These are phyloP conservation scores for Colletotrichum lini DNA, from an alignment of 2,329 filamentous ascomycete genomes.

Conservation along the genomic window DNA sequence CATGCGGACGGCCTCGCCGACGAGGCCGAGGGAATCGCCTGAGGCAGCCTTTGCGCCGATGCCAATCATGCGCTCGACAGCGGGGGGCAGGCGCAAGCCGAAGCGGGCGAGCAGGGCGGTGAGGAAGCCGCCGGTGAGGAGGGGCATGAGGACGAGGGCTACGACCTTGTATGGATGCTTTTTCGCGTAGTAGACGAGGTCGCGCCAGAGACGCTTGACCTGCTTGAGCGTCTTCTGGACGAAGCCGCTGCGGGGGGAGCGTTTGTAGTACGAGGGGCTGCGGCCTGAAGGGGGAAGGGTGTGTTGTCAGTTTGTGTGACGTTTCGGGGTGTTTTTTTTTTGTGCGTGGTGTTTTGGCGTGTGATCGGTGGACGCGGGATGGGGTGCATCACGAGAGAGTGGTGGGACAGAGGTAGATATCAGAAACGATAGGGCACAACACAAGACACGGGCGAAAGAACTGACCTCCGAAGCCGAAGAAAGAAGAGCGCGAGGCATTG, in stretches of 20 bases:
- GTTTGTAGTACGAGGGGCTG: slow-evolving; percentile 78
- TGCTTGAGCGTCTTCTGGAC: slow-evolving; percentile 80
- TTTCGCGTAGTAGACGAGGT: slow-evolving; percentile 86
- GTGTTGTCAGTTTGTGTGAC: background rate
- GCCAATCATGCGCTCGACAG: slow-evolving; percentile 72
- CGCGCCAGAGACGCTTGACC: slow-evolving; percentile 83
- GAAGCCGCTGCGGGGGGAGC: slow-evolving; percentile 86
- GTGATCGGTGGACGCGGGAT: too few relatives aligned
- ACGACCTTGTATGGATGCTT: slow-evolving; percentile 90
- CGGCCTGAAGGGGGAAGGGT: slow-evolving; percentile 54
- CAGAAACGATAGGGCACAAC: slow-evolving; percentile 30
- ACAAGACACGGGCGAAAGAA: slow-evolving; percentile 23
- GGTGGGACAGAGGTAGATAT: too few relatives aligned
- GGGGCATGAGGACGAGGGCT: slow-evolving; percentile 87
- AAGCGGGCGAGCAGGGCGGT: slow-evolving; percentile 83
- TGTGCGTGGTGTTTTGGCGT: too few relatives aligned
- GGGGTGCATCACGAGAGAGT: too few relatives aligned
- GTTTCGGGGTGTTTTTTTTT: background rate
- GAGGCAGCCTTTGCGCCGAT: slow-evolving; percentile 64
- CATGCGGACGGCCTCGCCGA: slow-evolving; percentile 70
- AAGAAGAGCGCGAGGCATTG: slow-evolving; percentile 59
- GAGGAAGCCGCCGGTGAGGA: slow-evolving; percentile 87
- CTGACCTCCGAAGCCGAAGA: slow-evolving; percentile 61
- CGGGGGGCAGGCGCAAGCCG: slow-evolving; percentile 81
- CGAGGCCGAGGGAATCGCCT: slow-evolving; percentile 64